A percentile compares a stretch with the other conserved stretches of the same genome.
Conservation (phyloP, 441 rosid genomes). For the Omphalea diandra region DNA sequence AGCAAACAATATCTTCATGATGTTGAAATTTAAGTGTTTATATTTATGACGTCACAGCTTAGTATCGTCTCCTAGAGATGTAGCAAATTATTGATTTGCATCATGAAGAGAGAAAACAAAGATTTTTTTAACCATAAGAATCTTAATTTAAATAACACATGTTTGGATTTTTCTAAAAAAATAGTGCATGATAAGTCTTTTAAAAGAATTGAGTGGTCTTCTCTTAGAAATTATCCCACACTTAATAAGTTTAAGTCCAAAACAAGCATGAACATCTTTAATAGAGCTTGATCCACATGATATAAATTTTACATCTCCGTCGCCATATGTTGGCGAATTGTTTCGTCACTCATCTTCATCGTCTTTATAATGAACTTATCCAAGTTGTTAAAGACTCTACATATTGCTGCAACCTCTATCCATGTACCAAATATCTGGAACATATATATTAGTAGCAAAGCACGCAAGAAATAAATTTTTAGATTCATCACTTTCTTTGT, state of each 20-base stretch:
- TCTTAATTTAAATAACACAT: no score
- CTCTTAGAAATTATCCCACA: background rate
- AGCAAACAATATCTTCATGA: no score
- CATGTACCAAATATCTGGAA: background rate
- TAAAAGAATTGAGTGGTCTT: background rate
- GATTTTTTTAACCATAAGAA: no score
- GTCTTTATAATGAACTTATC: background rate
- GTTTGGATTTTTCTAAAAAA: no score
- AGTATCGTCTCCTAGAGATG: no score
- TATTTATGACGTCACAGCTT: no score
- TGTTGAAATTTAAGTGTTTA: no score
- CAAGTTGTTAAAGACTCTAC: background rate
- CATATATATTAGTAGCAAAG: background rate
- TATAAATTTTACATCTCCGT: background rate
- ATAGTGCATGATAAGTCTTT: background rate
- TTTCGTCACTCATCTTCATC: background rate
- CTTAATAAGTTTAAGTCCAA: background rate
- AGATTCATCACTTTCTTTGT: background rate
- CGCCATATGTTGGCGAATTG: background rate
- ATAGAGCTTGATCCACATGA: background rate
- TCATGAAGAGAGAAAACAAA: no score
- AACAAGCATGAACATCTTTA: background rate
- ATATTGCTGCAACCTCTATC: background rate
- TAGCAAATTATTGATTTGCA: no score
- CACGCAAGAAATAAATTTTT: background rate